Conservation (phyloP, 352 stramenopile species). For the Phytopythium chamaehyphon region DNA sequence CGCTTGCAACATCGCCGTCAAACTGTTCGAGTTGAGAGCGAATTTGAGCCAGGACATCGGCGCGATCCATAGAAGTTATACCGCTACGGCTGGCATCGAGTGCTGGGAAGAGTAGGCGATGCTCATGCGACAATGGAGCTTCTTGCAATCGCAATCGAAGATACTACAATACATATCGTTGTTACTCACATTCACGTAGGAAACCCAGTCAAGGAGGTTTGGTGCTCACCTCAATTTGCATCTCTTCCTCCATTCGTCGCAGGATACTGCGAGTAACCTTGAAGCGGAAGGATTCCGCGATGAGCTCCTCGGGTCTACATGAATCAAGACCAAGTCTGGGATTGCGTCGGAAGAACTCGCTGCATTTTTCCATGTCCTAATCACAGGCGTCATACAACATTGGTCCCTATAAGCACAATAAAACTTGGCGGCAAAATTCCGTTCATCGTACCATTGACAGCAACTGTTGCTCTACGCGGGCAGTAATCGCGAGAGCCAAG, state of each 20-base stretch:
- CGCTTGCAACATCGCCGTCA: conserved; percentile 62
- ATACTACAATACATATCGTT: conserved; percentile 31
- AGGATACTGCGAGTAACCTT: conserved; percentile 68
- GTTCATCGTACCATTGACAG: conserved; percentile 39
- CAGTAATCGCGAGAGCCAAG: conserved; percentile 61
- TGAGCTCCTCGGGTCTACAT: conserved; percentile 32
- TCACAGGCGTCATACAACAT: not conserved
- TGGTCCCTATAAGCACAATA: too few species aligned
- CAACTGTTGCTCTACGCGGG: conserved; percentile 47
- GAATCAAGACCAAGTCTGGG: conserved; percentile 41
- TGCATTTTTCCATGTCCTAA: conserved; percentile 73
- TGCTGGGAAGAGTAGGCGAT: conserved; percentile 70
- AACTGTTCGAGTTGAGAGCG: conserved; percentile 54
- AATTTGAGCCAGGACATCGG: conserved; percentile 51
- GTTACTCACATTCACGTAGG: not conserved
- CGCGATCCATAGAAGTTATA: conserved; percentile 3
- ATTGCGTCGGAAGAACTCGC: conserved; percentile 64
- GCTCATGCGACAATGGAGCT: conserved; percentile 51
- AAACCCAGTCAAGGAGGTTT: not conserved
- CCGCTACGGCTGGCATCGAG: conserved; percentile 18
- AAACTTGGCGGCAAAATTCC: too few species aligned
- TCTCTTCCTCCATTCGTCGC: conserved; percentile 57
- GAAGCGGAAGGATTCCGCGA: conserved; percentile 40
- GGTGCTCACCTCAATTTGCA: conserved; percentile 54
- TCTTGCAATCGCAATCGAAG: conserved; percentile 63